Evolutionary conservation across 305 asterid species (phyloP).

Genomic region (Fraxinus greggii): DNA sequence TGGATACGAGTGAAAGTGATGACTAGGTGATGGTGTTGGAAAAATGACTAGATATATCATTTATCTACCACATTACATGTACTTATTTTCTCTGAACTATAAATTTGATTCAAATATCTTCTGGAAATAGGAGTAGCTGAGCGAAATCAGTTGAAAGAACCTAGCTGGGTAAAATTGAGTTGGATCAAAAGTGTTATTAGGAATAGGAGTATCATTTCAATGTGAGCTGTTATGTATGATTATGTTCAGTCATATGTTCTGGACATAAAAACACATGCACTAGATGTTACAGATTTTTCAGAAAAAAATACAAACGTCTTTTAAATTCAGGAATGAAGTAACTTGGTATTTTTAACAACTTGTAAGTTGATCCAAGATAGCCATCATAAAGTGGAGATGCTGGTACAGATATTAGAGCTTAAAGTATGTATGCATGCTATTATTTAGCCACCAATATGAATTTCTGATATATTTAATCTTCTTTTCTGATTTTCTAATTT

Average conservation of each 20-base stretch:
- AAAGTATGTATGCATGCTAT: neutral
- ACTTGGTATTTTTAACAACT: neutral
- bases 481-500: conserved; percentile 19
- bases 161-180: neutral
- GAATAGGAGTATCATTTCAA: neutral
- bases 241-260: neutral
- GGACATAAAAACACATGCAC: neutral
- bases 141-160: neutral
- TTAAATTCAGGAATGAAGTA: neutral
- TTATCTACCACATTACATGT: neutral
- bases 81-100: neutral
- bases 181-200: neutral
- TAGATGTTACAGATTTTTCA: neutral
- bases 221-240: neutral
- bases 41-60: neutral
- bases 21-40: neutral
- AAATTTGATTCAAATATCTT: neutral
- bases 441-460: neutral
- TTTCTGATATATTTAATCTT: conserved; percentile 10
- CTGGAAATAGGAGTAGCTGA: neutral
- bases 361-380: conserved; percentile 1
- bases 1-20: neutral
- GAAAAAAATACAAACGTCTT: neutral
- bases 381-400: neutral
- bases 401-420: neutral